These are phyloP conservation scores for Phytophthora nicotianae DNA, from an alignment of 352 stramenopile species.

Conservation along the genomic window DNA sequence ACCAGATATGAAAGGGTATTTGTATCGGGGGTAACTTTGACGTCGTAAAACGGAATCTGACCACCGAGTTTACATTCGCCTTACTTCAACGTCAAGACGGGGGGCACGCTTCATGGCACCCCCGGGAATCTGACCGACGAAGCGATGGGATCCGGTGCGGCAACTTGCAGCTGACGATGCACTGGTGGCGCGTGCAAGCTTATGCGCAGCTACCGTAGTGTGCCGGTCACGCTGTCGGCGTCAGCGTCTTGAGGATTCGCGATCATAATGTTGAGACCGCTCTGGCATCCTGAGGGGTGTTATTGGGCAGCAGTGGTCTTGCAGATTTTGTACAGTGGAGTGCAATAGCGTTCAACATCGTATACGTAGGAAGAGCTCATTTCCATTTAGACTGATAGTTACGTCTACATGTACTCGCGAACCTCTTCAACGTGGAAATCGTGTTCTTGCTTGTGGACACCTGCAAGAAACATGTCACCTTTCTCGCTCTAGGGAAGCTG, in stretches of 20 bases:
- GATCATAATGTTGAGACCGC: no score
- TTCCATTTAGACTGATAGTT: conserved; percentile 17
- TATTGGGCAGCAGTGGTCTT: no score
- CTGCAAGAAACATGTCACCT: conserved; percentile 13
- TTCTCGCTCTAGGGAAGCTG: background rate
- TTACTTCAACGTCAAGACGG: background rate
- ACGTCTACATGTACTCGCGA: background rate
- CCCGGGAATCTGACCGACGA: background rate
- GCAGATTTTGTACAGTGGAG: no score
- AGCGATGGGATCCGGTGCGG: background rate
- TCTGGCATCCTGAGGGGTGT: no score
- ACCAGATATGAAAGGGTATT: background rate
- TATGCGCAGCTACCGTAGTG: background rate
- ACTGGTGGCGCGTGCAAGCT: background rate
- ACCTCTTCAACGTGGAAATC: conserved; percentile 30
- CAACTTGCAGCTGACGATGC: background rate
- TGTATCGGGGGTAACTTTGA: background rate
- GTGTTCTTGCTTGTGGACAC: conserved; percentile 7
- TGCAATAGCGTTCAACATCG: no score
- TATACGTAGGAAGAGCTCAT: conserved; percentile 32
- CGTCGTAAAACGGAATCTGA: background rate
- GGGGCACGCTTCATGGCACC: background rate
- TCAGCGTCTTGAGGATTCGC: no score
- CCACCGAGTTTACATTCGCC: background rate
- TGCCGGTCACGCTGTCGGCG: background rate